phyloP scores from a whole-genome alignment of 306 rosid genomes.

The Fagus sylvatica region DNA sequence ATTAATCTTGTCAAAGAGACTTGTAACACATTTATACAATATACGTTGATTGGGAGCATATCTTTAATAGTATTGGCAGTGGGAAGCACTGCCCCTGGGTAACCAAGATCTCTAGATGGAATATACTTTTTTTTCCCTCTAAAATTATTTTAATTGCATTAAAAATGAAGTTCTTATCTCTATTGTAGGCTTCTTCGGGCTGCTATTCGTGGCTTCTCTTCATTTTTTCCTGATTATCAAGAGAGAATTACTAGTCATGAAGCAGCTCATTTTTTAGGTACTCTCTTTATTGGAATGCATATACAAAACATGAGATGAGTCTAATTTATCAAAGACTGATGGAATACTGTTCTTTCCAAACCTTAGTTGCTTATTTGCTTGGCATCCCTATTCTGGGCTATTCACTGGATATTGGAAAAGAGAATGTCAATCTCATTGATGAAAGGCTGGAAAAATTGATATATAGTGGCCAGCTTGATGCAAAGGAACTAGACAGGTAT shows the following conservation, averaged over 20 bases:
- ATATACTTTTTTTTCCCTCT: background rate
- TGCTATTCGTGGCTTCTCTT: slow-evolving; percentile 79
- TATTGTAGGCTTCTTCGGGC: slow-evolving; percentile 90
- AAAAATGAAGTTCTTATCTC: slow-evolving; percentile 24
- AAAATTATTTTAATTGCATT: slow-evolving; percentile 11
- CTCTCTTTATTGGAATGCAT: background rate
- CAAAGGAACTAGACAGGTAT: slow-evolving; percentile 81
- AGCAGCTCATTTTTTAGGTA: slow-evolving; percentile 95
- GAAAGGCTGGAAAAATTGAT: slow-evolving; percentile 78
- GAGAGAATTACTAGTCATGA: slow-evolving; percentile 91
- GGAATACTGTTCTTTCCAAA: background rate
- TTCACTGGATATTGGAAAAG: slow-evolving; percentile 93
- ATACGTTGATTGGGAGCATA: slow-evolving; percentile 72
- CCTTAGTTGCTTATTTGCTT: slow-evolving; percentile 73
- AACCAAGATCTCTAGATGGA: slow-evolving; percentile 28
- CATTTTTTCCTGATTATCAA: slow-evolving; percentile 89
- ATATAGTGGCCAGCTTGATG: slow-evolving; percentile 88
- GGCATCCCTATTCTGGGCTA: slow-evolving; percentile 83
- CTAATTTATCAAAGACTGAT: slow-evolving; percentile 1
- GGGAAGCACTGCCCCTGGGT: slow-evolving; percentile 96
- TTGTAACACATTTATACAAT: too few species aligned
- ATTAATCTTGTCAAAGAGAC: too few species aligned
- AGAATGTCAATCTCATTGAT: slow-evolving; percentile 91
- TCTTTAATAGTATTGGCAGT: slow-evolving; percentile 85
- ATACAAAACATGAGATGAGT: slow-evolving; percentile 10